A percentile compares a stretch with the other conserved stretches of the same genome.
Conservation (phyloP, 2,329 filamentous ascomycete genomes). For the Ceratocystis variospora region DNA sequence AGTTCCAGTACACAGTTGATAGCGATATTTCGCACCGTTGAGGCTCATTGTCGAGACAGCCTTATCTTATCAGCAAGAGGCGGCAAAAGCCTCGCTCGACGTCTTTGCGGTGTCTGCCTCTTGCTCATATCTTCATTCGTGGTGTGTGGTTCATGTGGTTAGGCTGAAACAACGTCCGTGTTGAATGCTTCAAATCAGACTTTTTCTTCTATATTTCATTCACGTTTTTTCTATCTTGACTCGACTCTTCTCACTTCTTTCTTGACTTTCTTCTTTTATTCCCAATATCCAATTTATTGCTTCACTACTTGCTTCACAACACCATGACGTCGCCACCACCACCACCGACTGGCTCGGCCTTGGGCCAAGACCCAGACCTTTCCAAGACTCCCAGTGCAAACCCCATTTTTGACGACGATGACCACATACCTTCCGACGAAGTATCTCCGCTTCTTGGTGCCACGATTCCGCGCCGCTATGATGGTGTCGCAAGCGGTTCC, state of each 20-base stretch:
- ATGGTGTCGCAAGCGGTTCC: conserved; percentile 27
- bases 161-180: conserved; percentile 8
- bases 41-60: neutral
- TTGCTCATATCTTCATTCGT: neutral
- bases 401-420: conserved; percentile 22
- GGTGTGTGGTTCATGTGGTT: neutral
- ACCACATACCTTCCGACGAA: conserved; percentile 27
- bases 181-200: neutral
- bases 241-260: neutral
- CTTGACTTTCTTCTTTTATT: neutral
- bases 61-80: conserved; percentile 1
- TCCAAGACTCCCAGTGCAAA: neutral
- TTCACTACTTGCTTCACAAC: neutral
- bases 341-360: neutral
- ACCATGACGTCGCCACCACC: neutral
- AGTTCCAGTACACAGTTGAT: neutral
- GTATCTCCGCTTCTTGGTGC: conserved; percentile 40
- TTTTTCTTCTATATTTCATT: neutral
- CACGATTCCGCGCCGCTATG: conserved; percentile 28
- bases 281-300: neutral
- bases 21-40: neutral
- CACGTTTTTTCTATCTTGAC: neutral
- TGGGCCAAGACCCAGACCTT: conserved; percentile 1
- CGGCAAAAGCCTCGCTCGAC: conserved; percentile 1
- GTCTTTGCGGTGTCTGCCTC: neutral